Conservation (phyloP, 352 stramenopile species). For the Lagenidium giganteum region DNA sequence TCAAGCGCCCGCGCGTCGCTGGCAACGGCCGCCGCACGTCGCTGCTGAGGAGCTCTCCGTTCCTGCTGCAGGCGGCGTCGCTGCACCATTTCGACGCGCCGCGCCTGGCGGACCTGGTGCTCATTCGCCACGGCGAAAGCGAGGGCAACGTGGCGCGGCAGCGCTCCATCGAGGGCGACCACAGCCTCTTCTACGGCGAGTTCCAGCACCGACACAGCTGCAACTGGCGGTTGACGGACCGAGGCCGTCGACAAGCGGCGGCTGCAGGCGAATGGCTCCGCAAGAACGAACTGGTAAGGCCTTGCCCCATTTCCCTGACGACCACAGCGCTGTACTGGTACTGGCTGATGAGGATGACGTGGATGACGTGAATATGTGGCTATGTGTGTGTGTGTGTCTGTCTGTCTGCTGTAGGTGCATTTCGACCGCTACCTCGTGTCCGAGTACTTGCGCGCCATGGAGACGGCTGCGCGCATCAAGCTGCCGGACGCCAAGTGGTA, state of each 20-base stretch:
- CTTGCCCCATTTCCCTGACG: no score
- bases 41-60: no score
- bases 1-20: slow-evolving; percentile 17
- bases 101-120: slow-evolving; percentile 60
- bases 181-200: slow-evolving; percentile 73
- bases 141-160: slow-evolving; percentile 78
- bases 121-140: slow-evolving; percentile 78
- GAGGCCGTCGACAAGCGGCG: slow-evolving; percentile 46
- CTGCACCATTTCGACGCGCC: slow-evolving; percentile 23
- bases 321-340: no score
- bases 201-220: slow-evolving; percentile 80
- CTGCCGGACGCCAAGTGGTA: slow-evolving; percentile 68
- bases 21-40: background rate
- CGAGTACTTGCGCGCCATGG: slow-evolving; percentile 77
- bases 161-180: slow-evolving; percentile 58
- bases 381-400: slow-evolving; percentile 74
- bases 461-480: slow-evolving; percentile 66
- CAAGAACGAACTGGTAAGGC: slow-evolving; percentile 64
- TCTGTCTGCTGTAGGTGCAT: slow-evolving; percentile 62
- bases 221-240: slow-evolving; percentile 76
- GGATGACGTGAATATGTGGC: slow-evolving; percentile 61
- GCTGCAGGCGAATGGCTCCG: slow-evolving; percentile 68
- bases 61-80: no score
- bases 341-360: no score
- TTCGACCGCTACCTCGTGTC: slow-evolving; percentile 81